Percentiles rank a stretch among this genome's conserved stretches.
Conservation (phyloP, 208 protist species). For the Acanthamoeba royreba region DNA sequence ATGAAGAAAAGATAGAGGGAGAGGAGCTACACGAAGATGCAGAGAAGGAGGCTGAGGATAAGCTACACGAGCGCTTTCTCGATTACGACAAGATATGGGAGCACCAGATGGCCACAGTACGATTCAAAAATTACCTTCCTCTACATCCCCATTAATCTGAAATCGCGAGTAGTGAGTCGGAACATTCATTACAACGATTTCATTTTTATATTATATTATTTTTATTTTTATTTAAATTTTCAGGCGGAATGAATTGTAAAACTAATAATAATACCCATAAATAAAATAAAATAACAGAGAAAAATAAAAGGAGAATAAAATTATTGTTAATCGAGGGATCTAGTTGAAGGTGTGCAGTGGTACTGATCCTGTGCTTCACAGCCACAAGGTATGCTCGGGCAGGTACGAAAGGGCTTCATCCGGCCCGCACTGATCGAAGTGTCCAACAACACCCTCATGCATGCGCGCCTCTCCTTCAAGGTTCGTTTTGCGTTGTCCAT, state of each 20-base stretch:
- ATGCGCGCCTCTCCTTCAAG: not conserved
- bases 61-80: not conserved
- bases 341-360: not conserved
- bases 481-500: not conserved
- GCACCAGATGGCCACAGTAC: not conserved
- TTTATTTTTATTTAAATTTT: too few relatives aligned
- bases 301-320: too few relatives aligned
- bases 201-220: too few relatives aligned
- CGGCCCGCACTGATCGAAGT: not conserved
- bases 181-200: too few relatives aligned
- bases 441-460: not conserved
- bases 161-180: too few relatives aligned
- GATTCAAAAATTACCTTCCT: too few relatives aligned
- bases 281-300: too few relatives aligned
- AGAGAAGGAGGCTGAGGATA: not conserved
- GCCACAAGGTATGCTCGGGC: not conserved
- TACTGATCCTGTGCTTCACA: not conserved
- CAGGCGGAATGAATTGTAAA: too few relatives aligned
- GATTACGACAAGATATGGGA: not conserved
- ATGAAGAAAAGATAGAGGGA: not conserved
- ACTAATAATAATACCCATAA: too few relatives aligned
- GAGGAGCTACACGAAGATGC: not conserved
- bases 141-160: too few relatives aligned
- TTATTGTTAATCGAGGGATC: not conserved
- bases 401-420: not conserved